Conservation (phyloP, 495 filamentous ascomycete genomes). For the Podospora pseudocomata region DNA sequence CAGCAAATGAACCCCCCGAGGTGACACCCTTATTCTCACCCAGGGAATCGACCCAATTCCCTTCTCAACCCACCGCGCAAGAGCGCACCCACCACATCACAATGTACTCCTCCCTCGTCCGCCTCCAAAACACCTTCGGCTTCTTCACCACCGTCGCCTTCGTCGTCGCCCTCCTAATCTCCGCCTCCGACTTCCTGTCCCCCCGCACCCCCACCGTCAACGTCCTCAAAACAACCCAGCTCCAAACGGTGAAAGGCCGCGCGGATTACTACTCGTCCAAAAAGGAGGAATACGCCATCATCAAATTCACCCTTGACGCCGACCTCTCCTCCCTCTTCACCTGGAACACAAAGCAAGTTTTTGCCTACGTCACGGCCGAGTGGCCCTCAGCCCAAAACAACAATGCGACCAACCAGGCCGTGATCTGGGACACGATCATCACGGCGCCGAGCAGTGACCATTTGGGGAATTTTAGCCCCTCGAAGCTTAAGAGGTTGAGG, state of each 20-base stretch:
- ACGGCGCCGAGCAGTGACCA: conserved; percentile 60
- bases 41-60: not conserved
- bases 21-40: not conserved
- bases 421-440: conserved; percentile 96
- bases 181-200: conserved; percentile 69
- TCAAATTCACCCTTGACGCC: conserved; percentile 83
- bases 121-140: conserved; percentile 88
- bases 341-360: conserved; percentile 99
- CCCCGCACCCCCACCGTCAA: conserved; percentile 63
- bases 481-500: conserved; percentile 49
- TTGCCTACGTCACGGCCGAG: conserved; percentile 86
- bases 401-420: conserved; percentile 61
- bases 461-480: conserved; percentile 50
- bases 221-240: conserved; percentile 65
- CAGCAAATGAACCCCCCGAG: not conserved
- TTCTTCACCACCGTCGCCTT: conserved; percentile 96
- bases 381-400: conserved; percentile 58
- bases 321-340: conserved; percentile 91
- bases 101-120: conserved; percentile 85
- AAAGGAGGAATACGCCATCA: conserved; percentile 89
- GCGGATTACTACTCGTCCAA: conserved; percentile 91
- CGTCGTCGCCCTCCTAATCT: conserved; percentile 71
- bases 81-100: conserved; percentile 27
- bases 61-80: conserved; percentile 1
- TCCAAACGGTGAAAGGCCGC: conserved; percentile 82